Evolutionary conservation across 768 basidiomycete genomes (phyloP), one percentile per base, ranked within the genome.

Genomic region (Candolleomyces eurysporus): DNA sequence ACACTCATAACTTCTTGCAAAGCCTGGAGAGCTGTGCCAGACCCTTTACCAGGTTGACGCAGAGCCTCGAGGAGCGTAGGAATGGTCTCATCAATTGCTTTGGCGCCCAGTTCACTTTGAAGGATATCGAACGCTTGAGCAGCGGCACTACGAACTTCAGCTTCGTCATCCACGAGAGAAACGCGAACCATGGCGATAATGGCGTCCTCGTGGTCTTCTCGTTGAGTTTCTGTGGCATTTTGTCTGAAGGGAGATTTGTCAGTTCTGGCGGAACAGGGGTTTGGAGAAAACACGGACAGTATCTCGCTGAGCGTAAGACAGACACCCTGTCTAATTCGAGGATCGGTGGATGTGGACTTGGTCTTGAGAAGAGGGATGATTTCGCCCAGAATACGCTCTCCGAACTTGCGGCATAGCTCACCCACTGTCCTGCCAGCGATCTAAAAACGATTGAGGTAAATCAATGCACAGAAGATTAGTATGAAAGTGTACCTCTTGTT

Each of bases 81-180:
- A 61, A 98, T 98, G 0, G 94, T 98, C 75, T 96, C 86, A 69
- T 98, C 96, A 64, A 98, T 96, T 6, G 96, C 95, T 69, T 89
- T 92, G 32, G 86, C 82, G 7, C 96, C 97, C 45, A 98, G 82
- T 67, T 90, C 83, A 64, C 96, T 92, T 76, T 98, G 96, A n/a
- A 98, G 82, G 4, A 87, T 84, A 71, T 98, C 97, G 73, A 99
- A 83, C n/a, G 83, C 80, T 66, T 79, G 89, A 0, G 96, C 96
- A 6, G 96, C 96, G 0, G 96, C 96, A 4, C 90, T 77, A 46
- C 96, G 87, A 19, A 98, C 96, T 48, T 84, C 84, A 19, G 89
- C 77, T 67, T 94, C 90, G 62, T 91, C 88, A 68, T 98, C 96
- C 22, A 98, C 94, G 16, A 98, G 81, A 0, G 94, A 91, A 3